Base-by-base conservation (phyloP, 495 filamentous ascomycete genomes). In the Penicillium bovifimosum region DNA sequence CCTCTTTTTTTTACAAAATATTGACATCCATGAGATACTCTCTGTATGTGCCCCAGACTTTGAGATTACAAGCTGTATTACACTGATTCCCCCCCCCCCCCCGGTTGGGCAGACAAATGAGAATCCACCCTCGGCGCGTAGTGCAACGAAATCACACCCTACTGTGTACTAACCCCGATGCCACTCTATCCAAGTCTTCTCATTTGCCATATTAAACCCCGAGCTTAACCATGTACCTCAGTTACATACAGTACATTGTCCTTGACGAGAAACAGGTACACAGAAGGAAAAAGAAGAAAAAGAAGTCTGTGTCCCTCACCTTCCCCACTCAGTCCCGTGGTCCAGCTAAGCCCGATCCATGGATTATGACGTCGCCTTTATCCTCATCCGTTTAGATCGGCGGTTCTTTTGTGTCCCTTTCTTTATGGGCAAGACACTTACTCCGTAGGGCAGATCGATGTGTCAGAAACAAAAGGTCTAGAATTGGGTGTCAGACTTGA, bases 81-180 rank as follows among this genome's bases (percentile, higher is more conserved):
- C 18, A 17, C 16, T 29, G 24, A 1, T 16, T 41, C 9, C 11
- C n/a, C 29, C 29, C 44, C 31, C 27, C 9, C 11, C n/a, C 29
- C 29, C 44, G 17, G 31, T 47, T 47, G 44, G 44, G 44, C 44
- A 47, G 41, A 47, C 43, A 47, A 47, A 46, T 46, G 43, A 34
- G 17, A 45, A 31, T 45, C 39, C 34, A 36, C 35, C 35, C 13
- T 9, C 39, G 36, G 36, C 20, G 20, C 18, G 20, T 27, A 27
- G 39, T 43, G 41, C 9, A 29, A 28, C 27, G 26, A 14, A 17
- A 43, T 43, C 41, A 43, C 41, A 43, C 41, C 41, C 41, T 43
- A 36, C 11, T 1, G 2, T 11, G 32, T 11, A 40, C 38, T 13
- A 42, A 24, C 32, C 14, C 40, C 9, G 14, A 27, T 27, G 40